Base-by-base conservation (phyloP, 2,329 filamentous ascomycete genomes). In the Myriosclerotinia curreyana region DNA sequence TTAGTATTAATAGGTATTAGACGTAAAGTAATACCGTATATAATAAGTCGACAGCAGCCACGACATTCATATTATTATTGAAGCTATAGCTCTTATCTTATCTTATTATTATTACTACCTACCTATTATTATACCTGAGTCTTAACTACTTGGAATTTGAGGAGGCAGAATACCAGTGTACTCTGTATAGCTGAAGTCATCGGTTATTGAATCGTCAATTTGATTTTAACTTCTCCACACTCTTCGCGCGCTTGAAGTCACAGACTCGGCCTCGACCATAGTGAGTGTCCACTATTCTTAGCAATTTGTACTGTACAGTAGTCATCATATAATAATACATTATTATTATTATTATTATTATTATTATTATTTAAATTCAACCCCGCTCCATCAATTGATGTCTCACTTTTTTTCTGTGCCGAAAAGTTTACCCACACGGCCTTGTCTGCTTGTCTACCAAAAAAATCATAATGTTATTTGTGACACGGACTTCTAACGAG, bases 271-370 rank as follows among this genome's bases (percentile, higher is more conserved):
- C 61, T 63, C 61, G 53, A 63, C 44, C 61, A 67, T 52, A 69
- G 64, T 31, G n/a, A n/a, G n/a, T 60, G 64, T 46, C 64, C 65
- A 66, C 66, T 60, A 65, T 67, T 59, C 42, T 59, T 66, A 61
- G 40, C 46, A 9, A 46, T 58, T 58, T 58, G 40, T n/a, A n/a
- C n/a, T n/a, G n/a, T n/a, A n/a, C n/a, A n/a, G n/a, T n/a, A n/a
- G n/a, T n/a, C n/a, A n/a, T n/a, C n/a, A n/a, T n/a, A n/a, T n/a
- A n/a, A n/a, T n/a, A n/a, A n/a, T n/a, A n/a, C n/a, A n/a, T n/a
- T n/a, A n/a, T n/a, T n/a, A n/a, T n/a, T n/a, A n/a, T n/a, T n/a
- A n/a, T n/a, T n/a, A n/a, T n/a, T n/a, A n/a, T n/a, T n/a, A n/a
- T n/a, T n/a, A n/a, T n/a, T n/a, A n/a, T n/a, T n/a, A n/a, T n/a